Base-by-base conservation (phyloP, 495 filamentous ascomycete genomes). In the Xylaria nigripes region DNA sequence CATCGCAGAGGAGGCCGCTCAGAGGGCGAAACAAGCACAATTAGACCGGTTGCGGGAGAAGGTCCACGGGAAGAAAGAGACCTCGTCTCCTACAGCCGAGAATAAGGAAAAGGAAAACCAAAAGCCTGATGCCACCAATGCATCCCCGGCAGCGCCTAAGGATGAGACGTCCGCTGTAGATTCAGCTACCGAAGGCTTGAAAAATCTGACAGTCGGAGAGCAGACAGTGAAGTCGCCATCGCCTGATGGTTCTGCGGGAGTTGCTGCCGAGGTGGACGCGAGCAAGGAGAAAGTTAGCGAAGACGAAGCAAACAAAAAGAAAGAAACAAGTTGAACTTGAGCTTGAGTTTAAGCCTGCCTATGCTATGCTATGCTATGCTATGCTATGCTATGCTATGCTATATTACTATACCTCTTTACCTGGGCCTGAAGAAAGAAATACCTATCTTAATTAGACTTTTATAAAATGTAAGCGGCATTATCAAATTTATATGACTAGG, bases 1-100 rank as follows among this genome's bases (percentile, higher is more conserved):
- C 69, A n/a, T 85, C 12, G 83, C 85, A 55, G 74, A 82, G 52
- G 85, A 89, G 61, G 87, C 86, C 13, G 86, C 86, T 0, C 70
- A 79, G 54, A 87, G 83, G 65, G 79, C 76, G 6, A 78, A 80
- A 62, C 68, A 81, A 52, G 62, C 72, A 27, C 69, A 68, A n/a
- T 64, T 75, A 36, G 66, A 76, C 3, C 60, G 56, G 48, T 59
- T 75, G 38, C 65, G 74, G 23, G 72, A 70, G 30, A 70, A 71
- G 44, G 69, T 69, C 21, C 52, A 68, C 47, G 63, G 62, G 25
- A 73, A 68, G 48, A 69, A 63, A 22, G 64, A 64, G 25, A 61
- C 66, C 12, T 56, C 65, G 16, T 53, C 60, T 19, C 55, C 68
- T 45, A 60, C 64, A 3, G 24, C 34, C 15, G 23, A 34, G 23